Evolutionary conservation across 805 yeast genomes (phyloP), one percentile per base, ranked within the genome.

Genomic region (Starmerella davenportii): DNA sequence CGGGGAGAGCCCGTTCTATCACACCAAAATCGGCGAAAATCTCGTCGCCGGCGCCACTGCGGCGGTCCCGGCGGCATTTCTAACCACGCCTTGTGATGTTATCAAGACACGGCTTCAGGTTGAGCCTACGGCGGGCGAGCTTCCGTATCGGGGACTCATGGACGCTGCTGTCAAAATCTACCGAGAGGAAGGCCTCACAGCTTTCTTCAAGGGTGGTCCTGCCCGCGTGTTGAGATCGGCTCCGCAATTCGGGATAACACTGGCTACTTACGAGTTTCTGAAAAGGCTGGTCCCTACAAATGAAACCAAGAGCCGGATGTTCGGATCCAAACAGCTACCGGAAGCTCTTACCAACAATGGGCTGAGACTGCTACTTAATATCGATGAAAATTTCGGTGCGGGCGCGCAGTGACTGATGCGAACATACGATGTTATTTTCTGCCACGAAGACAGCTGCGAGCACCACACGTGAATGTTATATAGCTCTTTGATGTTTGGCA

Each of bases 71-170:
- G 92, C 96, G 23, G 96, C 96, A 9, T 87, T 79, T 58, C 64
- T 85, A 48, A 87, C 98, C 2, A 87, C 98, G 0, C 98, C 98
- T 2, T 84, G 82, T 53, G 98, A 87, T 65, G 96, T 87, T 36
- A 79, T 90, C 51, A 87, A 87, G 63, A 87, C 98, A 3, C 75
- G 96, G 59, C 64, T 87, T 46, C 98, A 87, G 62, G 75, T 82
- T 43, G 92, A 76, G 56, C 67, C 81, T 4, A 73, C 77, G 45
- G 61, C 68, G 40, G 87, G 85, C 39, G 93, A 81, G 52, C 69
- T 79, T 14, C 70, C 70, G 34, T 87, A 87, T 61, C 66, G 59
- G 19, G 87, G 92, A 42, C 76, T 87, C 39, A 51, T 65, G 23
- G 85, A 84, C 59, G 92, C 95, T 18, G 78, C 76, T 32, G 57